Evolutionary conservation across 1,139 yeast species (phyloP).

Genomic region (Geotrichum carabidarum): DNA sequence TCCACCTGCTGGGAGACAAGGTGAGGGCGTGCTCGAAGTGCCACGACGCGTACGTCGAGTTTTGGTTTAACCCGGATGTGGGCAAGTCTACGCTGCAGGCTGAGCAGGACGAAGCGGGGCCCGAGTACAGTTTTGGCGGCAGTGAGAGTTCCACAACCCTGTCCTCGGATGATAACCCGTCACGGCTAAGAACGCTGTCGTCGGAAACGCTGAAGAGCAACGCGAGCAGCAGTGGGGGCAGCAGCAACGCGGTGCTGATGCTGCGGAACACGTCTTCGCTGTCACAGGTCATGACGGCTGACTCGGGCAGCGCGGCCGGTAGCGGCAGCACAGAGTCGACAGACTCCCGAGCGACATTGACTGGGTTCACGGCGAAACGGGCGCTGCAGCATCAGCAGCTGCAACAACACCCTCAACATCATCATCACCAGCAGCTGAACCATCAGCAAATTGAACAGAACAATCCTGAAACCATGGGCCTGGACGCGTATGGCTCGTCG

Average conservation of each 20-base stretch:
- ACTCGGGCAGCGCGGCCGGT: neutral
- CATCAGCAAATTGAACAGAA: neutral
- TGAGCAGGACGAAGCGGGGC: neutral
- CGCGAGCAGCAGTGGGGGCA: neutral
- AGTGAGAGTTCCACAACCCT: neutral
- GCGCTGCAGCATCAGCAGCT: neutral
- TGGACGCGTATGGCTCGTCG: neutral
- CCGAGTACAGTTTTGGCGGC: neutral
- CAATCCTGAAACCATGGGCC: neutral
- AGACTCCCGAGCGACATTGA: neutral
- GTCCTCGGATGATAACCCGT: neutral
- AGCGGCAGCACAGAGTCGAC: neutral
- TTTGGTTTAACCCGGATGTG: slow-evolving; percentile 5
- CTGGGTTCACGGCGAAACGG: neutral
- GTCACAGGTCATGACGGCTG: slow-evolving; percentile 3
- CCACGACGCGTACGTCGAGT: slow-evolving; percentile 55
- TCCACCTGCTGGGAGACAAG: slow-evolving; percentile 68
- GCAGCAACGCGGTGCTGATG: neutral
- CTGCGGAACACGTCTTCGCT: slow-evolving; percentile 9
- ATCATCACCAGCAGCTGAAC: slow-evolving; percentile 9
- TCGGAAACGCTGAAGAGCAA: slow-evolving; percentile 2
- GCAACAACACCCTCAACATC: slow-evolving; percentile 1
- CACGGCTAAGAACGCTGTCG: neutral
- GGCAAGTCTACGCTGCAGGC: neutral
- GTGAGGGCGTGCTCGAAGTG: slow-evolving; percentile 78